A percentile compares a stretch with the other conserved stretches of the same genome.
Evolutionary conservation across 306 rosid genomes (phyloP).

Genomic region (Glycine tomentella): DNA sequence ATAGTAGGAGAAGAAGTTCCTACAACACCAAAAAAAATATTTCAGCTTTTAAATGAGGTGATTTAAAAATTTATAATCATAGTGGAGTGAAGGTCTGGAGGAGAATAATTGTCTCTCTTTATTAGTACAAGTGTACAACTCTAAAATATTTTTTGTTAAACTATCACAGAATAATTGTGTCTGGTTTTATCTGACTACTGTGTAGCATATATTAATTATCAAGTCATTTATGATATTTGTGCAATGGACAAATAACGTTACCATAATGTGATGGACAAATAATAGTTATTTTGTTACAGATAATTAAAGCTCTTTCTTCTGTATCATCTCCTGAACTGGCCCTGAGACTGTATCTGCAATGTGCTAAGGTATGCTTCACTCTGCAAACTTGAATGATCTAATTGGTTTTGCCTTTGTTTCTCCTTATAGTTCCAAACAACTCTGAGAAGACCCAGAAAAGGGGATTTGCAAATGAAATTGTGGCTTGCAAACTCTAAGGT

Average conservation of each 20-base stretch:
- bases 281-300: constrained; percentile 59
- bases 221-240: constrained; percentile 30
- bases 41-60: constrained; percentile 90
- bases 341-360: constrained; percentile 84
- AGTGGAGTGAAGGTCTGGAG: background rate
- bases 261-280: constrained; percentile 26
- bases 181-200: background rate
- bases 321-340: constrained; percentile 89
- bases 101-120: constrained; percentile 32
- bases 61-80: constrained; percentile 33
- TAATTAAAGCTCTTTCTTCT: constrained; percentile 72
- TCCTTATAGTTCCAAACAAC: constrained; percentile 31
- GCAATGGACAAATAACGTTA: background rate
- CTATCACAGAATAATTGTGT: background rate
- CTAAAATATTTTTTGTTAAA: constrained; percentile 18
- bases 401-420: constrained; percentile 37
- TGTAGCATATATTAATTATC: background rate
- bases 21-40: constrained; percentile 78
- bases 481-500: constrained; percentile 36
- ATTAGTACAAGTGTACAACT: constrained; percentile 8
- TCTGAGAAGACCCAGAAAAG: constrained; percentile 8
- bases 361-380: constrained; percentile 85
- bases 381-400: constrained; percentile 39
- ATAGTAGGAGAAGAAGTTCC: constrained; percentile 78
- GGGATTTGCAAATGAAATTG: constrained; percentile 32